A percentile compares a stretch with the other conserved stretches of the same genome.
Conservation (phyloP, 345 rosid species). For the Bruguiera gymnorhiza region DNA sequence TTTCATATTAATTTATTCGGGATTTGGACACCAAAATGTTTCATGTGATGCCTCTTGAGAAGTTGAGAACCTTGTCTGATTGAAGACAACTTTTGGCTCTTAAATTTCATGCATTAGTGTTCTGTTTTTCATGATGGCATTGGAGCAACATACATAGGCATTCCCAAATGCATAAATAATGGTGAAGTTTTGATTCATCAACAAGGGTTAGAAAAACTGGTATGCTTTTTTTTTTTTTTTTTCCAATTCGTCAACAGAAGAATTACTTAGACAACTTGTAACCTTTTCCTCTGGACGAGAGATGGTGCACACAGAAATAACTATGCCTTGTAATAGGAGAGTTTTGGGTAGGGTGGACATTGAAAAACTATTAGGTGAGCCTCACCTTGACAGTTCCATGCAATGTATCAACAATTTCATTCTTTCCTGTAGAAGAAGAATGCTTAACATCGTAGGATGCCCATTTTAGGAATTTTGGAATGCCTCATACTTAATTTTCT, state of each 20-base stretch:
- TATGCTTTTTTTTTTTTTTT: no score
- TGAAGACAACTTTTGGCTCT: neutral
- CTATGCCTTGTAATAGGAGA: no score
- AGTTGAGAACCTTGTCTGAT: neutral
- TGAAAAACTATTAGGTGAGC: no score
- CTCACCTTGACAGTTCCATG: neutral
- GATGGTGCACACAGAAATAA: no score
- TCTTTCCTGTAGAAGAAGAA: neutral
- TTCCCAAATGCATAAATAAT: neutral
- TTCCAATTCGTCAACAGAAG: no score
- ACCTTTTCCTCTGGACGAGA: no score
- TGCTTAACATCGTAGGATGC: neutral
- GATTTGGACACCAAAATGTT: neutral
- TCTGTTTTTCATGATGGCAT: neutral
- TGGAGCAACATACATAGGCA: neutral
- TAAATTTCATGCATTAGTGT: neutral
- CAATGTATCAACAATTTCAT: neutral
- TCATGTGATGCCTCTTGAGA: neutral
- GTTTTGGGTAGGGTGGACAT: no score
- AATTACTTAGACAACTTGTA: no score
- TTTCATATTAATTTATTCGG: no score
- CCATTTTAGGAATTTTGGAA: neutral
- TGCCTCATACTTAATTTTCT: neutral
- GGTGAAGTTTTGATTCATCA: neutral
- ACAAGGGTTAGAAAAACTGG: no score